Evolutionary conservation across 257 asterid genomes (phyloP).

Genomic region (Plantago ovata): DNA sequence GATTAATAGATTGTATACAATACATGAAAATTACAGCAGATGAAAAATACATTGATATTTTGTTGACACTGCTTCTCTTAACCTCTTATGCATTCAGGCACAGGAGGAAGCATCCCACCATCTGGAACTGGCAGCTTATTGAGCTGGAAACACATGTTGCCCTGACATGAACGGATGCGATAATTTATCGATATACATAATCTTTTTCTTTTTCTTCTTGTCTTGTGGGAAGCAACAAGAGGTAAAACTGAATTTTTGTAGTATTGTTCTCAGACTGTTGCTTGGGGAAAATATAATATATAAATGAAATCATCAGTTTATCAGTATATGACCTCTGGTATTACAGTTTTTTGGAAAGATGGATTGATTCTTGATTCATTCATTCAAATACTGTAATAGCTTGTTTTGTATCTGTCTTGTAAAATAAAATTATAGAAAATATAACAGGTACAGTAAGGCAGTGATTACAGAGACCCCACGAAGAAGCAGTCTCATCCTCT

Average conservation of each 20-base stretch:
- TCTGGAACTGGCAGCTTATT: slow-evolving; percentile 25
- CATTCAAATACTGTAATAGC: slow-evolving; percentile 9
- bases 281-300: slow-evolving; percentile 20
- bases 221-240: slow-evolving; percentile 21
- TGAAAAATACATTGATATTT: not conserved
- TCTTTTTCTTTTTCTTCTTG: not conserved
- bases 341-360: slow-evolving; percentile 34
- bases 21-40: slow-evolving; percentile 4
- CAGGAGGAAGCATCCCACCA: slow-evolving; percentile 15
- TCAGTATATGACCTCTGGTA: too few species aligned
- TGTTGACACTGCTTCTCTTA: slow-evolving; percentile 6
- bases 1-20: not conserved
- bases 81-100: slow-evolving; percentile 16
- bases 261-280: slow-evolving; percentile 30
- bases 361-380: slow-evolving; percentile 18
- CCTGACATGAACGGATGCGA: slow-evolving; percentile 32
- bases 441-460: slow-evolving; percentile 24
- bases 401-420: slow-evolving; percentile 16
- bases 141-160: slow-evolving; percentile 38
- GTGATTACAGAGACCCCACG: slow-evolving; percentile 42
- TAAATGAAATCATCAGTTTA: slow-evolving; percentile 23
- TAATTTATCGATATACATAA: slow-evolving; percentile 7
- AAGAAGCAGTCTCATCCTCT: slow-evolving; percentile 41
- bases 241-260: slow-evolving; percentile 27
- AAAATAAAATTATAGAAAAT: slow-evolving; percentile 8